Conservation (phyloP, 495 filamentous ascomycete genomes). For the Podospora comata region DNA sequence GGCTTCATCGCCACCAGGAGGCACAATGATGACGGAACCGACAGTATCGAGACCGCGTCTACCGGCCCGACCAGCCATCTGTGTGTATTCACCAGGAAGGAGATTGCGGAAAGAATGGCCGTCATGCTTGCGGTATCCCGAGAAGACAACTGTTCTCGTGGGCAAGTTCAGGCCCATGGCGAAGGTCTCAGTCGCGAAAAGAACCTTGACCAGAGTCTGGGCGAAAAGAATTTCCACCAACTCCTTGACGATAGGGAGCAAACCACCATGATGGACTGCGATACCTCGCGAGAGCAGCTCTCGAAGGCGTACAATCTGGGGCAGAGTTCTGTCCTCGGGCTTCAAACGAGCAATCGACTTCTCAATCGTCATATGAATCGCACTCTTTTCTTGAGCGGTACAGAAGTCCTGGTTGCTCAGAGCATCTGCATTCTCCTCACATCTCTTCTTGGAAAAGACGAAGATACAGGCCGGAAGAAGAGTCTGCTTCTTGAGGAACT, state of each 20-base stretch:
- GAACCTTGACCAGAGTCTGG: constrained; percentile 87
- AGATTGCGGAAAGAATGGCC: constrained; percentile 88
- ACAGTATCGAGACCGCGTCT: constrained; percentile 88
- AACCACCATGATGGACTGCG: constrained; percentile 93
- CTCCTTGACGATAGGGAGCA: constrained; percentile 96
- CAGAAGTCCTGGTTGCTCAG: constrained; percentile 92
- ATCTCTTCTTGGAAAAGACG: constrained; percentile 96
- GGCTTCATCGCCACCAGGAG: constrained; percentile 73
- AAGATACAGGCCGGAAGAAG: constrained; percentile 93
- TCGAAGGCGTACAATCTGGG: constrained; percentile 82
- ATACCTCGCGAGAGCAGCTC: constrained; percentile 85
- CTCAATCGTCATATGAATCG: constrained; percentile 95
- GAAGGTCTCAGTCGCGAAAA: constrained; percentile 98
- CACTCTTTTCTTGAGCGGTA: constrained; percentile 88
- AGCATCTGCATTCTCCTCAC: constrained; percentile 94
- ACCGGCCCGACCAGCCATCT: constrained; percentile 96
- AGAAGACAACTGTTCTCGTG: constrained; percentile 95
- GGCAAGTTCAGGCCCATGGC: constrained; percentile 97
- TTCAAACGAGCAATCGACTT: constrained; percentile 91
- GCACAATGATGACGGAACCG: constrained; percentile 89
- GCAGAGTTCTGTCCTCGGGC: constrained; percentile 80
- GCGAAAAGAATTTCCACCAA: constrained; percentile 97
- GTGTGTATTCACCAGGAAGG: constrained; percentile 92
- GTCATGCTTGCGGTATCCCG: constrained; percentile 93
- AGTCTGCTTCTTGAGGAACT: constrained; percentile 80